These are phyloP conservation scores for Clonostachys rhizophaga DNA, from an alignment of 2,329 filamentous ascomycete genomes.

Conservation along the genomic window DNA sequence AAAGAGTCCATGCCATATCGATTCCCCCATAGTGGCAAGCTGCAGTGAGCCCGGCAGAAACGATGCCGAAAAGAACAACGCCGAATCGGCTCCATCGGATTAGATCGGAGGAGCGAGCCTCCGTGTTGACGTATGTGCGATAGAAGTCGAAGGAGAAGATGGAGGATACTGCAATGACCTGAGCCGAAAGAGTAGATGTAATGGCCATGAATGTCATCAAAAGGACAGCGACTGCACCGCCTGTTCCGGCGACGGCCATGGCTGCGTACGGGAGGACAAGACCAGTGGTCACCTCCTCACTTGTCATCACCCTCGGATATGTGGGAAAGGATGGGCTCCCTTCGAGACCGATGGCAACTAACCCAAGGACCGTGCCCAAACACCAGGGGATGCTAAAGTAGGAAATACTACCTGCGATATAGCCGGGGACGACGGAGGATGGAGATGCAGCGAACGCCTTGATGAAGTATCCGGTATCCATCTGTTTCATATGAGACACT, in stretches of 20 bases:
- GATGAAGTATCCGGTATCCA: slow-evolving; percentile 60
- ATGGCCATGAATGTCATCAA: slow-evolving; percentile 74
- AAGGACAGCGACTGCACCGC: slow-evolving; percentile 63
- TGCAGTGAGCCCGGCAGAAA: slow-evolving; percentile 45
- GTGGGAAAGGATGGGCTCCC: slow-evolving; percentile 45
- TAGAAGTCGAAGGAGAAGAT: slow-evolving; percentile 52
- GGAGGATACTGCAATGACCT: slow-evolving; percentile 47
- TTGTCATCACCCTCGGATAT: slow-evolving; percentile 49
- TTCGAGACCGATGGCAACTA: slow-evolving; percentile 40
- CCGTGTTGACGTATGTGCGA: slow-evolving; percentile 39
- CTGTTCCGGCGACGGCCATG: slow-evolving; percentile 63
- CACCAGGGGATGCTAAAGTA: slow-evolving; percentile 52
- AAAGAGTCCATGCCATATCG: slow-evolving; percentile 48
- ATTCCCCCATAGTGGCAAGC: slow-evolving; percentile 48
- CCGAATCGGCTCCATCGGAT: slow-evolving; percentile 48
- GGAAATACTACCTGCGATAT: slow-evolving; percentile 45
- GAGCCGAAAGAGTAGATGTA: slow-evolving; percentile 50
- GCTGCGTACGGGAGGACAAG: slow-evolving; percentile 68
- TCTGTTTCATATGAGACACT: slow-evolving; percentile 8
- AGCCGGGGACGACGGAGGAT: slow-evolving; percentile 51
- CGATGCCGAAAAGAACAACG: slow-evolving; percentile 45
- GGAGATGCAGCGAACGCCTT: slow-evolving; percentile 82
- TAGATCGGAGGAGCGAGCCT: slow-evolving; percentile 38
- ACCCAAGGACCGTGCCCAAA: slow-evolving; percentile 44
- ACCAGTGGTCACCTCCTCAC: slow-evolving; percentile 60